A percentile compares a stretch with the other conserved stretches of the same genome.
Evolutionary conservation across 2,329 filamentous ascomycete species (phyloP).

Genomic region (Fusarium nygamai): DNA sequence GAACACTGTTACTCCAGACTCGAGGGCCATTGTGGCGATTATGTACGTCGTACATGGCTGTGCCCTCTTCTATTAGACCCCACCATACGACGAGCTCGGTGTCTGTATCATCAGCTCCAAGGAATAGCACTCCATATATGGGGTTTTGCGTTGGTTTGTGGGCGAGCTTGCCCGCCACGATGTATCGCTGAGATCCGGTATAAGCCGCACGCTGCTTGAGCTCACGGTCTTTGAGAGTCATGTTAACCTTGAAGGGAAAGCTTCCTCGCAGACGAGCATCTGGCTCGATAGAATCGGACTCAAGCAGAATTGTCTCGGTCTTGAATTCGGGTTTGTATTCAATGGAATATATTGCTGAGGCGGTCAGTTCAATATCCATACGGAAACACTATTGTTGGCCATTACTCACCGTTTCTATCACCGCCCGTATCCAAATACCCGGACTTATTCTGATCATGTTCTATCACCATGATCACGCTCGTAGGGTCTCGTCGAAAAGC

Average conservation of each 20-base stretch:
- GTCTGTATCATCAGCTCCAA: conserved; percentile 37
- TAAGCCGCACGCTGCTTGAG: conserved; percentile 41
- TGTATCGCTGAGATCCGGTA: conserved; percentile 40
- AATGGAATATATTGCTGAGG: conserved; percentile 37
- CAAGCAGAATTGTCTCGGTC: conserved; percentile 39
- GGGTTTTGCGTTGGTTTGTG: conserved; percentile 39
- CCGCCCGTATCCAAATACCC: conserved; percentile 35
- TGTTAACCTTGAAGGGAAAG: conserved; percentile 42
- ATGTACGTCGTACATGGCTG: conserved; percentile 42
- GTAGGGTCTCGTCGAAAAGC: conserved; percentile 35
- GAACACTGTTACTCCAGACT: conserved; percentile 42
- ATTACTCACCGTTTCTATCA: conserved; percentile 24
- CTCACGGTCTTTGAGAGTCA: conserved; percentile 33
- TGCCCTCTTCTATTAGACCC: conserved; percentile 42
- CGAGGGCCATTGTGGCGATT: conserved; percentile 34
- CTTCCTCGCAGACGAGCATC: conserved; percentile 35
- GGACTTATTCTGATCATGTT: conserved; percentile 37
- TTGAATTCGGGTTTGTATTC: conserved; percentile 43
- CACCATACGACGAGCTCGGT: conserved; percentile 43
- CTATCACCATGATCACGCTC: conserved; percentile 43
- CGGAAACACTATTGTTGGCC: not conserved
- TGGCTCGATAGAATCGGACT: conserved; percentile 37
- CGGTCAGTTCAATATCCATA: conserved; percentile 10
- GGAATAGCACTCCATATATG: conserved; percentile 41
- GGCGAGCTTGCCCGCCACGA: conserved; percentile 37